Base-by-base conservation (phyloP, 305 asterid genomes). In the Fraxinus ornus region DNA sequence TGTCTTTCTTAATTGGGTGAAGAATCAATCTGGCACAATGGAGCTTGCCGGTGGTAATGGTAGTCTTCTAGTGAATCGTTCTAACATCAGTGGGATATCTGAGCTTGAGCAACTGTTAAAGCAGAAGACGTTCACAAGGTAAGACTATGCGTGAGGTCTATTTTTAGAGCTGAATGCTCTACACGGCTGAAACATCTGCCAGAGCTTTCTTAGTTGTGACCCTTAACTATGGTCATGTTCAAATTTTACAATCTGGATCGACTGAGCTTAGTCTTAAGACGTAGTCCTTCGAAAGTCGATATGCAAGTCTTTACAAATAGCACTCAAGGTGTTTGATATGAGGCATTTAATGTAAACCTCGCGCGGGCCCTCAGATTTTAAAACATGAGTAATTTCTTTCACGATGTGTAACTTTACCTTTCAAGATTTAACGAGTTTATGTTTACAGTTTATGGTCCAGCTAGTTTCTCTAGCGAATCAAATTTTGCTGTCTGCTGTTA, bases 41-140 rank as follows among this genome's bases (percentile, higher is more conserved):
- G 91, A 87, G 84, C 84, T 86, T 0, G 80, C 82, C 22, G 84
- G 71, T 80, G 85, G 73, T 83, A 86, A 81, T 75, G 78, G 75
- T 80, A 88, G 84, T 73, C 87, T 85, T 84, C 85, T 84, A 37
- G 24, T 80, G 22, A 79, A 60, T 79, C 76, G 66, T 79, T 82
- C 89, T 33, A 84, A 77, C 52, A 78, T 80, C 83, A 82, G 85
- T 82, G 85, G 85, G 49, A 78, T 94, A 47, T 84, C 90, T 60
- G 97, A 90, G 86, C 94, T 95, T 76, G 99, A 94, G 89, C 90
- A 91, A 75, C 85, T 91, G 86, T 84, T 95, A 85, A 92, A 88
- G 90, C 93, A 90, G 83, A 93, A 92, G 84, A 90, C 91, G 21
- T 95, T 95, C 86, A 89, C 92, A 72, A 91, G 94, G 99, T 93